A percentile compares a stretch with the other conserved stretches of the same genome.
phyloP scores from a whole-genome alignment of 2,329 filamentous ascomycete genomes.

The Xylariaceae sp. region DNA sequence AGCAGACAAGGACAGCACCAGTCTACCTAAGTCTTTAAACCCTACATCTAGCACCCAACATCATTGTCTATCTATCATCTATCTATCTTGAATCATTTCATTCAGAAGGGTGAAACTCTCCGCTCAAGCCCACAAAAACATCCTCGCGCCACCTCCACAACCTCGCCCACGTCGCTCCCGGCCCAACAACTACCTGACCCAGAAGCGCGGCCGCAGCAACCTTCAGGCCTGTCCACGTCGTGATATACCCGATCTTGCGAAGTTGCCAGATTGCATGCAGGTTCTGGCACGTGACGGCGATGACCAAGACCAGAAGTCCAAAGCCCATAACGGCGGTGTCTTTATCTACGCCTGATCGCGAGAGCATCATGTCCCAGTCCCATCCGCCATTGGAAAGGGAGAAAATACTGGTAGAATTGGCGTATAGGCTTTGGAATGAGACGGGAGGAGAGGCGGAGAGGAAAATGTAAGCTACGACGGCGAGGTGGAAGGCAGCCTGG shows the following conservation, averaged over 20 bases:
- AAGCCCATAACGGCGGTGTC: background rate
- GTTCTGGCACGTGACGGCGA: background rate
- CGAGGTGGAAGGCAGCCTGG: background rate
- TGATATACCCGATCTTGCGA: background rate
- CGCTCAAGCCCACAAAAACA: background rate
- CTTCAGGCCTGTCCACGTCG: background rate
- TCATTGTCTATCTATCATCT: too few species aligned
- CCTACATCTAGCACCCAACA: too few species aligned
- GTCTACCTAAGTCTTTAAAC: too few species aligned
- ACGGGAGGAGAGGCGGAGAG: background rate
- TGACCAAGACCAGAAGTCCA: background rate
- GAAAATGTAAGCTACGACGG: background rate
- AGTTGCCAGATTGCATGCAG: background rate
- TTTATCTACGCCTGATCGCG: too few species aligned
- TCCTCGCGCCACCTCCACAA: background rate
- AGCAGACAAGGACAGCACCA: too few species aligned
- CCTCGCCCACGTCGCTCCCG: background rate
- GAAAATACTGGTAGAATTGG: too few species aligned
- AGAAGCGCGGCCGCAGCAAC: background rate
- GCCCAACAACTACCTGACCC: background rate
- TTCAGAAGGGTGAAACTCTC: too few species aligned
- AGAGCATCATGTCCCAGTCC: too few species aligned
- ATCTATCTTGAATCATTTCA: too few species aligned
- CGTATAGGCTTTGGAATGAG: too few species aligned
- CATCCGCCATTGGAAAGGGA: too few species aligned